Conservation (phyloP, 768 basidiomycete genomes). For the Leccinum disarticulatum region DNA sequence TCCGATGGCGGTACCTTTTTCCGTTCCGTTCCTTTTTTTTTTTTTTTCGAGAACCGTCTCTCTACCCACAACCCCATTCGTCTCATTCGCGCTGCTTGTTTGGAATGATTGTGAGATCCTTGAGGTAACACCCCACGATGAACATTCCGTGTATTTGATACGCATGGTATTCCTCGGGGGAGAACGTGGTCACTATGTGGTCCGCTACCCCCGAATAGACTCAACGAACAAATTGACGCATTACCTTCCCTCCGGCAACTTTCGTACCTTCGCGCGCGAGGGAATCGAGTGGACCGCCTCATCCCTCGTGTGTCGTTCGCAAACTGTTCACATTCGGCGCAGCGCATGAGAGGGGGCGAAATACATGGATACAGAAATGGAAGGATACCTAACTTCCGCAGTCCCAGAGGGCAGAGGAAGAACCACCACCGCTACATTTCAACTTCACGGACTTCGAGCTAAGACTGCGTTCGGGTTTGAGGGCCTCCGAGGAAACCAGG, state of each 20-base stretch:
- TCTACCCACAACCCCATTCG: background rate
- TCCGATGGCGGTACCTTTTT: background rate
- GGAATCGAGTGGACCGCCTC: background rate
- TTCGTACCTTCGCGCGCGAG: background rate
- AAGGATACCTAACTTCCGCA: background rate
- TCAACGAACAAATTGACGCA: background rate
- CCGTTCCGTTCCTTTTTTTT: background rate
- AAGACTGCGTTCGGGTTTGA: background rate
- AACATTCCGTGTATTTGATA: background rate
- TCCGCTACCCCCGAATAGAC: background rate
- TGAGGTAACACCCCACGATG: background rate
- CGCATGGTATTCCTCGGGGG: background rate
- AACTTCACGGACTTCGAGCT: background rate
- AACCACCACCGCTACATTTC: background rate
- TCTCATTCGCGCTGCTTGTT: background rate
- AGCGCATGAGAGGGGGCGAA: background rate
- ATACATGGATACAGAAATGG: background rate
- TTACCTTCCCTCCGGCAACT: background rate
- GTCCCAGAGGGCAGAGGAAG: background rate
- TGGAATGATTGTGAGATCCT: background rate
- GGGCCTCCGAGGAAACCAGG: background rate
- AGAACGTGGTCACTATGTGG: background rate
- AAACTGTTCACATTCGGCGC: background rate
- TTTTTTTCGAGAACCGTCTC: background rate
- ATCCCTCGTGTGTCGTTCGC: background rate